phyloP scores from a whole-genome alignment of 2,329 filamentous ascomycete genomes.

The Penicillium sp. region DNA sequence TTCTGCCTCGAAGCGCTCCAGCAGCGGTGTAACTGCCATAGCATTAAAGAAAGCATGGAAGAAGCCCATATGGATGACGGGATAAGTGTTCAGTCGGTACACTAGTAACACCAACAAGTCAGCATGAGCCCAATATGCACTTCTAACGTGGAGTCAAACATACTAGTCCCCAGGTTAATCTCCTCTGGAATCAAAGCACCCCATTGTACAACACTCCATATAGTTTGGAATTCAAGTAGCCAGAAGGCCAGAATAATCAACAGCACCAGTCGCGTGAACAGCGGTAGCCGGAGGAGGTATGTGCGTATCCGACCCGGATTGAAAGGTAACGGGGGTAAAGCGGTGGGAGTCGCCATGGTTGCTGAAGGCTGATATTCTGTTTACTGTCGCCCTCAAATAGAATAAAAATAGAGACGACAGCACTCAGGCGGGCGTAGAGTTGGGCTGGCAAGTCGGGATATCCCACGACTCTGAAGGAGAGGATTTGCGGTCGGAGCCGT shows the following conservation, averaged over 20 bases:
- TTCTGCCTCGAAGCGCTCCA: conserved; percentile 91
- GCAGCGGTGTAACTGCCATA: conserved; percentile 74
- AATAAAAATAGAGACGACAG: background rate
- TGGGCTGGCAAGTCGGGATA: background rate
- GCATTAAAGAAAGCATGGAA: conserved; percentile 79
- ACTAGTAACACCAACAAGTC: conserved; percentile 53
- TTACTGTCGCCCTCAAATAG: background rate
- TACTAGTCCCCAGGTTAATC: conserved; percentile 69
- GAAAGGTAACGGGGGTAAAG: conserved; percentile 57
- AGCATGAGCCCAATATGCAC: background rate
- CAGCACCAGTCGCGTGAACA: conserved; percentile 75
- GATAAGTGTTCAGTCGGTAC: conserved; percentile 89
- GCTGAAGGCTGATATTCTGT: background rate
- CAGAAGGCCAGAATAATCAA: conserved; percentile 66
- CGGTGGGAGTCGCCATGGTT: conserved; percentile 46
- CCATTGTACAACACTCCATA: conserved; percentile 73
- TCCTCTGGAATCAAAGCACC: conserved; percentile 74
- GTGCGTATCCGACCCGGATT: conserved; percentile 72
- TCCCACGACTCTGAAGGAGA: background rate
- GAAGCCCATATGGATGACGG: conserved; percentile 77
- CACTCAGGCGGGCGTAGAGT: background rate
- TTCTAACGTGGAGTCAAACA: conserved; percentile 33
- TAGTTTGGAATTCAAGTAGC: conserved; percentile 64
- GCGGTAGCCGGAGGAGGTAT: conserved; percentile 78
- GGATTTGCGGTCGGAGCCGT: background rate